These are phyloP conservation scores for Boletellus dicymbophilus DNA, from an alignment of 1,284 basidiomycete genomes.

Conservation along the genomic window DNA sequence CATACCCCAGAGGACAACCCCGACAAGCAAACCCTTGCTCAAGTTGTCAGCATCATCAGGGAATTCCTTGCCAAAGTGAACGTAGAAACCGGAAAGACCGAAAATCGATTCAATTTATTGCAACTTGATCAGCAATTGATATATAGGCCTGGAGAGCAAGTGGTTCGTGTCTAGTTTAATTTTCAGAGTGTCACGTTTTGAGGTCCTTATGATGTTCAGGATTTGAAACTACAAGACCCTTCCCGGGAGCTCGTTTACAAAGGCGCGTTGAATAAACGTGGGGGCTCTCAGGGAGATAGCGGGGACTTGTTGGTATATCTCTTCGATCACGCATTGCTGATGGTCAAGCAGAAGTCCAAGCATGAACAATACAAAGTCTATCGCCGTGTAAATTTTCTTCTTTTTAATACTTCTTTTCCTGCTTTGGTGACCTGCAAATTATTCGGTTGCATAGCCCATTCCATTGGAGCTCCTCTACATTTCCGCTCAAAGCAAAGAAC, in stretches of 20 bases:
- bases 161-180: slow-evolving; percentile 44
- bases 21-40: slow-evolving; percentile 81
- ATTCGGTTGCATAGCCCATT: slow-evolving; percentile 67
- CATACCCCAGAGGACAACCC: slow-evolving; percentile 91
- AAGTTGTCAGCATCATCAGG: slow-evolving; percentile 80
- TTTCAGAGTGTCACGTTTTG: not conserved
- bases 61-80: slow-evolving; percentile 92
- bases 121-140: slow-evolving; percentile 81
- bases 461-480: slow-evolving; percentile 93
- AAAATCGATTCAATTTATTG: slow-evolving; percentile 71
- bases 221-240: slow-evolving; percentile 70
- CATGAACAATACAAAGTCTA: slow-evolving; percentile 95
- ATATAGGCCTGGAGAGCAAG: slow-evolving; percentile 73
- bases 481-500: slow-evolving; percentile 52
- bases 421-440: slow-evolving; percentile 7
- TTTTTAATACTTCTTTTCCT: slow-evolving; percentile 1
- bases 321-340: slow-evolving; percentile 95
- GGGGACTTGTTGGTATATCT: slow-evolving; percentile 94
- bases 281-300: slow-evolving; percentile 73
- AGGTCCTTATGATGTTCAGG: slow-evolving; percentile 44
- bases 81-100: slow-evolving; percentile 58
- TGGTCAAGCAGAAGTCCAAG: slow-evolving; percentile 95
- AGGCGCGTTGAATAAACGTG: slow-evolving; percentile 91
- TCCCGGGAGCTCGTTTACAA: slow-evolving; percentile 92
- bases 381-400: slow-evolving; percentile 66